phyloP scores from a whole-genome alignment of 441 rosid species.

The Adansonia gregorii region DNA sequence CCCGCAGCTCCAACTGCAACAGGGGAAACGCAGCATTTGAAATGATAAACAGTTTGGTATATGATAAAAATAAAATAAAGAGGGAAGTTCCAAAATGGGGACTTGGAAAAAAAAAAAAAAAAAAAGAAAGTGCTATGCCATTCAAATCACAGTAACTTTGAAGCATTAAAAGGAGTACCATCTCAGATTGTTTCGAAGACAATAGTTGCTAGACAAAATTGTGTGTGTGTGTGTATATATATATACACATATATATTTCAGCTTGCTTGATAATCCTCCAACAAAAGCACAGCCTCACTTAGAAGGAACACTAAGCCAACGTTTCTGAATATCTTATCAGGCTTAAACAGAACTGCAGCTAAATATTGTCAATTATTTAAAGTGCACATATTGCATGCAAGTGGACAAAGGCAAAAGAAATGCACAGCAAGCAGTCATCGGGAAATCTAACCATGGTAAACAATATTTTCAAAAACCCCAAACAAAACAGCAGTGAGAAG shows the following conservation, averaged over 20 bases:
- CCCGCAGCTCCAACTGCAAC: conserved; percentile 93
- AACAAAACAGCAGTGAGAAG: not conserved
- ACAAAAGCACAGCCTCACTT: not conserved
- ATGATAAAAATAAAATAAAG: not conserved
- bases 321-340: not conserved
- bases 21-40: not conserved
- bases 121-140: not conserved
- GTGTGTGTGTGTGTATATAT: no score
- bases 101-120: no score
- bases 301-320: not conserved
- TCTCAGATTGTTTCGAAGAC: not conserved
- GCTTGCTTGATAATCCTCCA: conserved; percentile 2
- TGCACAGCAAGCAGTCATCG: not conserved
- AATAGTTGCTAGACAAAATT: not conserved
- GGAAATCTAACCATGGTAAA: not conserved
- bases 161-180: conserved; percentile 8
- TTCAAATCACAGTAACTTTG: conserved; percentile 1
- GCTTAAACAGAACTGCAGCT: not conserved
- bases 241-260: not conserved
- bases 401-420: not conserved
- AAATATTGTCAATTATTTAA: not conserved
- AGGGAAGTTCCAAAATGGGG: not conserved
- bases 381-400: not conserved
- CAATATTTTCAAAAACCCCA: no score
- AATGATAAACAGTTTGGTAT: not conserved